Evolutionary conservation across 495 filamentous ascomycete genomes (phyloP), one percentile per base, ranked within the genome.

Genomic region (Ramalina intermedia): DNA sequence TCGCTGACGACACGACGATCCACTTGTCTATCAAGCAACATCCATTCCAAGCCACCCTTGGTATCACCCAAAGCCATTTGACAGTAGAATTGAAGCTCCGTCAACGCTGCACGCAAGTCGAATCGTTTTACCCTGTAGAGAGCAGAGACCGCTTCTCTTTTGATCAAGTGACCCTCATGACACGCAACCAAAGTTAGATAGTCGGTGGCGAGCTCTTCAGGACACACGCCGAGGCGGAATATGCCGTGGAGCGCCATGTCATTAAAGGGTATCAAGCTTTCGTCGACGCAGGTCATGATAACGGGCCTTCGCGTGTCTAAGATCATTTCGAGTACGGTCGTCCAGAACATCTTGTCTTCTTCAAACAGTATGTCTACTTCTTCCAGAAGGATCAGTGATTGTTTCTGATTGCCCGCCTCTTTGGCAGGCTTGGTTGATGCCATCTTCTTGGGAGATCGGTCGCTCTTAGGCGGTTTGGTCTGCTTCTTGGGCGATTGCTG

Each of bases 261-360:
- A 17, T 81, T 69, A 1, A 85, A 50, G 0, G 88, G 87, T 5
- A 99, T 60, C 12, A 84, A 60, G 23, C 66, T 72, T 61, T 96
- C 93, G 54, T 96, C 78, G 50, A 87, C 95, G 69, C 93, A 96
- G 0, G 93, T 96, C 65, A 99, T 81, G 55, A 99, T 71, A 37
- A 99, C 84, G 2, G 93, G 93, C 37, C 93, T 76, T 57, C 85
- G 91, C 0, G 93, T 94, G 52, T 87, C 81, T 13, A 68, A 66
- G 47, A 93, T 84, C 26, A 99, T 73, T 13, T 73, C 73, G 17
- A 86, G 63, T 1, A 94, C 75, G 0, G 87, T 88, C 0, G 71
- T 62, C 93, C 93, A 99, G 60, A 99, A 99, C 50, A 88, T 80
- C 59, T 84, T 87, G 61, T 99, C 93, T 60, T 95, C 87, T 47